These are phyloP conservation scores for Exophiala mesophila DNA, from an alignment of 2,329 filamentous ascomycete species.

Conservation along the genomic window DNA sequence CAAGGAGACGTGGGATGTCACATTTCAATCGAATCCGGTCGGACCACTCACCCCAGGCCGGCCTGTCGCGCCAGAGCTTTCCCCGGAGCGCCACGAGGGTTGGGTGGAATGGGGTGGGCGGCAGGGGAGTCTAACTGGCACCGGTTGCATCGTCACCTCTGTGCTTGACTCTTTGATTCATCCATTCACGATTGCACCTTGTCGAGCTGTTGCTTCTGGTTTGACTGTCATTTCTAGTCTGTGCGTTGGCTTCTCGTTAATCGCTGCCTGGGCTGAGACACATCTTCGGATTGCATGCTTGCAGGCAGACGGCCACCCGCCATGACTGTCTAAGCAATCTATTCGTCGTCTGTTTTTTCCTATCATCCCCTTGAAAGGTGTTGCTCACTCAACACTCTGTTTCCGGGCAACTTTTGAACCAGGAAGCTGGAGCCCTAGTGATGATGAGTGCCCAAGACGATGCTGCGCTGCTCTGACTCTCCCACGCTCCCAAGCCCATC, in stretches of 20 bases:
- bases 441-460: too few relatives aligned
- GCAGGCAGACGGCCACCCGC: too few relatives aligned
- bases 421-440: too few relatives aligned
- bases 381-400: too few relatives aligned
- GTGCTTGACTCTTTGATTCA: neutral
- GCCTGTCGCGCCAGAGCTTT: constrained; percentile 14
- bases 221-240: neutral
- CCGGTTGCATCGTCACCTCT: neutral
- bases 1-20: constrained; percentile 24
- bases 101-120: neutral
- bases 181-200: neutral
- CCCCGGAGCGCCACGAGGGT: constrained; percentile 20
- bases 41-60: constrained; percentile 6
- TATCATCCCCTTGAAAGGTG: too few relatives aligned
- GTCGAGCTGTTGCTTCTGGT: neutral
- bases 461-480: too few relatives aligned
- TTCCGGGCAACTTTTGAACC: too few relatives aligned
- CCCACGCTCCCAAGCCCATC: too few relatives aligned
- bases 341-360: too few relatives aligned
- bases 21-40: constrained; percentile 22
- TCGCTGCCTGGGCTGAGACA: neutral
- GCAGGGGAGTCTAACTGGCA: constrained; percentile 1
- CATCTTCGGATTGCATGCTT: too few relatives aligned
- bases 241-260: neutral
- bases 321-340: too few relatives aligned